Base-by-base conservation (phyloP, 2,329 filamentous ascomycete genomes). In the Dryadomyces quercivorus region DNA sequence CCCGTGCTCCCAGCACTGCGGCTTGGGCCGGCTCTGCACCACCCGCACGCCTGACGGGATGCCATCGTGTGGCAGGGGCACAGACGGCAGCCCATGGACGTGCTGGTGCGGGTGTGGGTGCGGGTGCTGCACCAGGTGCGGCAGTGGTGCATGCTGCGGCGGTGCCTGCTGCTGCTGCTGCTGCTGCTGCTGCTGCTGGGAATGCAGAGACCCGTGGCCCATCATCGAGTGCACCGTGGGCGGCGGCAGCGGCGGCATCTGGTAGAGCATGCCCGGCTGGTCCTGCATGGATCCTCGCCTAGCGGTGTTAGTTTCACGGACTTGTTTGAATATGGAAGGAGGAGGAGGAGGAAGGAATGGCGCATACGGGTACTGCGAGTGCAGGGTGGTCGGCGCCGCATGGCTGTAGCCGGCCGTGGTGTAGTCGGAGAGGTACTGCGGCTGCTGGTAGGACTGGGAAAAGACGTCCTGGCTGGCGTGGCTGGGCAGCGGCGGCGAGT, bases 1-100 rank as follows among this genome's bases (percentile, higher is more conserved):
- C 12, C 91, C 92, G 65, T 97, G 92, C 58, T 96, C 92, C 88
- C 88, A 97, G 69, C 92, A 96, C 66, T 95, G 89, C 48, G 91
- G 90, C 71, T 95, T 95, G n/a, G 89, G 89, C 60, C 87, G 80
- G 61, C 82, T 84, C 66, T 86, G 85, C 18, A 90, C 76, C 16
- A 90, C 81, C 56, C 86, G 77, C 43, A 88, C 82, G 60, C 81
- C 72, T 2, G 44, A 48, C 5, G 43, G 44, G 16, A 21, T 59
- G 57, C 55, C 50, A 56, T 55, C 50, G 45, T 48, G 22, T 7
- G 10, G 42, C n/a, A 18, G n/a, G 15, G 42, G 15, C 16, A 18
- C 16, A n/a, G 16, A 16, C 16, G 42, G 16, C 16, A 20, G n/a
- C 3, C 42, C 42, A 18, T 44, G 42, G n/a, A 18, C 42, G n/a